phyloP scores from a whole-genome alignment of 202 grass and related monocot species.

The Carex sylvatica region DNA sequence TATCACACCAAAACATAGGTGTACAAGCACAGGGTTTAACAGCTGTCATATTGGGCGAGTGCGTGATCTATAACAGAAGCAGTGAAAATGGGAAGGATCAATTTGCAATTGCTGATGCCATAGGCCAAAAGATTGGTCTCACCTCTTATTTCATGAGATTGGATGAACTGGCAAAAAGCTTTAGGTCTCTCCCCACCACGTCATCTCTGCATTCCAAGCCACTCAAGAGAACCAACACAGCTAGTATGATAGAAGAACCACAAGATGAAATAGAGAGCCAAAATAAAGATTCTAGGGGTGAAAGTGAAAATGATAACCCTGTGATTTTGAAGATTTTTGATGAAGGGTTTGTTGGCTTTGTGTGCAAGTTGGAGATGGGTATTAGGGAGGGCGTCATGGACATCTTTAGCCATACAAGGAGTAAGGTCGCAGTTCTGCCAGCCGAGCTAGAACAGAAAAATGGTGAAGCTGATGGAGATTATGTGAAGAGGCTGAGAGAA shows the following conservation, averaged over 20 bases:
- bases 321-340: conserved; percentile 84
- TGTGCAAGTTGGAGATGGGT: conserved; percentile 70
- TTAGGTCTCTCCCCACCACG: conserved; percentile 37
- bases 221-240: conserved; percentile 74
- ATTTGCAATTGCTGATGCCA: conserved; percentile 79
- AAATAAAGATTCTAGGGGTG: conserved; percentile 6
- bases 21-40: conserved; percentile 74
- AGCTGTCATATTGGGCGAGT: conserved; percentile 81
- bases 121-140: conserved; percentile 88
- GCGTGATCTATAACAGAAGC: conserved; percentile 74
- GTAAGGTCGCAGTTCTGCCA: conserved; percentile 67
- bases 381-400: conserved; percentile 87
- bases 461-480: conserved; percentile 74
- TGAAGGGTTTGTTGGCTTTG: conserved; percentile 57
- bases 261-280: conserved; percentile 53
- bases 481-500: conserved; percentile 74
- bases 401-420: conserved; percentile 77
- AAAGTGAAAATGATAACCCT: conserved; percentile 43
- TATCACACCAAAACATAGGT: conserved; percentile 57
- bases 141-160: conserved; percentile 82
- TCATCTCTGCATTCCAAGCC: conserved; percentile 52
- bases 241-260: conserved; percentile 73
- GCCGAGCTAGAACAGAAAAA: conserved; percentile 86
- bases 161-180: conserved; percentile 72
- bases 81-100: conserved; percentile 66